Evolutionary conservation across 2,329 filamentous ascomycete species (phyloP), one percentile per base, ranked within the genome.

Genomic region (Aciculosporium take): DNA sequence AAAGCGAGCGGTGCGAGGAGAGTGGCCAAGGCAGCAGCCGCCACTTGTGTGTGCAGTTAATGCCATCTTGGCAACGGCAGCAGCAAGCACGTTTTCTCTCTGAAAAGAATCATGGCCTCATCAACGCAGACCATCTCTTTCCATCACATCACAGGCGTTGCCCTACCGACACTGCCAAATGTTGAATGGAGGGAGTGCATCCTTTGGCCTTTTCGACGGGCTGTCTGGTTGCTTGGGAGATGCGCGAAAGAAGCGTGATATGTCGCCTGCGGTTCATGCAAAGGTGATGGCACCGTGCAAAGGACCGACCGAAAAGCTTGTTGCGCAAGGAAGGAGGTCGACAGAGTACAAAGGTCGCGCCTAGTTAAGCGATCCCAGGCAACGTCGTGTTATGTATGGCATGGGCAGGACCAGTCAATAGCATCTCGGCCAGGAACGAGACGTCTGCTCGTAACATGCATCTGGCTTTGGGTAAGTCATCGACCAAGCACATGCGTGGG

Each of bases 11-110:
- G 23, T 18, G 24, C 17, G 18, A 17, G 25, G 33, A 13, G 4
- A 28, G 23, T 36, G 32, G 24, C 39, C 33, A 41, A 41, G 39
- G 20, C 21, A 41, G 39, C n/a, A 41, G 31, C 27, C 39, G 24
- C 39, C 33, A 31, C 39, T 41, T 41, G 4, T 30, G 5, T 30
- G 27, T 15, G 17, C 29, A 9, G 33, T 37, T 15, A 28, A 24
- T 15, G 20, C n/a, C 20, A 37, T 41, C n/a, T 21, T 27, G 25
- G 6, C n/a, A n/a, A 30, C n/a, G 39, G 39, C 39, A 41, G 33
- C 21, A 37, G 33, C 39, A 37, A 41, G 20, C 17, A 23, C 9
- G 39, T 31, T 15, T 13, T 23, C 31, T 24, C 12, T n/a, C 24
- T 18, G 31, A 33, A 13, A 20, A 24, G 21, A 9, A 28, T 12